These are phyloP conservation scores for Agrostemma githago DNA, from an alignment of 148 eudicot genomes.

Conservation along the genomic window DNA sequence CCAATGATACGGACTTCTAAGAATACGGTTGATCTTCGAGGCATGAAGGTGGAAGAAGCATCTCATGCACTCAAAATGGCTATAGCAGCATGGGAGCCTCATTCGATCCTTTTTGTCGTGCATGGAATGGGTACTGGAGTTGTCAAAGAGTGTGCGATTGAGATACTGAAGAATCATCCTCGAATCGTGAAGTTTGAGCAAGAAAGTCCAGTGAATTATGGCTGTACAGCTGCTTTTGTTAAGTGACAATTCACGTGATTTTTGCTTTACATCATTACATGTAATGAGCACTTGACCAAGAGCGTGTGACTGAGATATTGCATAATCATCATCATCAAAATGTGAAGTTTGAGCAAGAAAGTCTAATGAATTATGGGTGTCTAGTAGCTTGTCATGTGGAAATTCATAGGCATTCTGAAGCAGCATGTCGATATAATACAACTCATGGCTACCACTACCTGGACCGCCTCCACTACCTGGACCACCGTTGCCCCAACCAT, in stretches of 20 bases:
- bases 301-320: no score
- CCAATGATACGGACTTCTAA: constrained; percentile 68
- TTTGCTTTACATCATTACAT: no score
- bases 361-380: no score
- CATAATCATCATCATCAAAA: no score
- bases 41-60: constrained; percentile 87
- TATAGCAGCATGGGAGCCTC: constrained; percentile 53
- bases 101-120: constrained; percentile 61
- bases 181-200: constrained; percentile 80
- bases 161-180: constrained; percentile 60
- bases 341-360: no score
- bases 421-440: constrained; percentile 2
- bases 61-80: constrained; percentile 58
- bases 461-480: not conserved
- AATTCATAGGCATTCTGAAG: not conserved
- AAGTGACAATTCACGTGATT: no score
- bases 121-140: constrained; percentile 94
- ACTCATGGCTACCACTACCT: constrained; percentile 4
- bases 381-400: no score
- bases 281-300: no score
- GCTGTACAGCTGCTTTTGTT: constrained; percentile 92
- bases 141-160: constrained; percentile 56
- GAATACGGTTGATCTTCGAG: constrained; percentile 80
- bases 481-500: constrained; percentile 1
- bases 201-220: constrained; percentile 83